phyloP scores from a whole-genome alignment of 306 rosid genomes.

The Vachellia pachyceras region DNA sequence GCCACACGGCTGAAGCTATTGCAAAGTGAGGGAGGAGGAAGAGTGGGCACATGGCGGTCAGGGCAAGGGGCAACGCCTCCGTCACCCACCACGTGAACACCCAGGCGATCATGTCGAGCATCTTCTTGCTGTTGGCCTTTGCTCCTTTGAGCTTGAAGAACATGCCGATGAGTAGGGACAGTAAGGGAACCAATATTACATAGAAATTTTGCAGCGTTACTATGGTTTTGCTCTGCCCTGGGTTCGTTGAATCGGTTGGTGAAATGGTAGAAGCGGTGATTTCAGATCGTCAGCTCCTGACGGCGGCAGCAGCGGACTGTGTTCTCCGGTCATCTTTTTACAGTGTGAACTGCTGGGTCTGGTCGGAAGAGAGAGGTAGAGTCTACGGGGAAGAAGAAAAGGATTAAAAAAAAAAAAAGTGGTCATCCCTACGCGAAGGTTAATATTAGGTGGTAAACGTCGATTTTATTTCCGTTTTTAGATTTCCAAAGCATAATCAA shows the following conservation, averaged over 20 bases:
- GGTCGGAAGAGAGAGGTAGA: too few relatives aligned
- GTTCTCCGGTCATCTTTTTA: conserved; percentile 44
- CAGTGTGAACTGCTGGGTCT: too few relatives aligned
- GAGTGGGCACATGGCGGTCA: conserved; percentile 83
- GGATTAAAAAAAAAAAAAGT: too few relatives aligned
- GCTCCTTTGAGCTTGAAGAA: conserved; percentile 61
- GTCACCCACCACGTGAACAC: conserved; percentile 87
- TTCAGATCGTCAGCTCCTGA: conserved; percentile 48
- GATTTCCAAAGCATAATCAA: too few relatives aligned
- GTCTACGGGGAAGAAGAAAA: too few relatives aligned
- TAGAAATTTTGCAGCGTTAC: conserved; percentile 49
- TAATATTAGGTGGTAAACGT: too few relatives aligned
- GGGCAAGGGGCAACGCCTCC: conserved; percentile 79
- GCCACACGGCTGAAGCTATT: conserved; percentile 74
- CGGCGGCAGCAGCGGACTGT: neutral
- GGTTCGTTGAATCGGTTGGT: conserved; percentile 36
- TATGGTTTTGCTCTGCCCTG: conserved; percentile 29
- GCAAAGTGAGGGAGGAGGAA: conserved; percentile 84
- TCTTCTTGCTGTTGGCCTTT: conserved; percentile 55
- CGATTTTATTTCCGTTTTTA: too few relatives aligned
- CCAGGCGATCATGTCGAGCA: conserved; percentile 82
- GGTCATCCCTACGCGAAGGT: too few relatives aligned
- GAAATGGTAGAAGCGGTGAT: conserved; percentile 66
- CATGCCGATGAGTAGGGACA: conserved; percentile 49
- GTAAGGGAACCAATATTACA: conserved; percentile 60